Base-by-base conservation (phyloP, 345 rosid genomes). In the Dovyalis caffra region DNA sequence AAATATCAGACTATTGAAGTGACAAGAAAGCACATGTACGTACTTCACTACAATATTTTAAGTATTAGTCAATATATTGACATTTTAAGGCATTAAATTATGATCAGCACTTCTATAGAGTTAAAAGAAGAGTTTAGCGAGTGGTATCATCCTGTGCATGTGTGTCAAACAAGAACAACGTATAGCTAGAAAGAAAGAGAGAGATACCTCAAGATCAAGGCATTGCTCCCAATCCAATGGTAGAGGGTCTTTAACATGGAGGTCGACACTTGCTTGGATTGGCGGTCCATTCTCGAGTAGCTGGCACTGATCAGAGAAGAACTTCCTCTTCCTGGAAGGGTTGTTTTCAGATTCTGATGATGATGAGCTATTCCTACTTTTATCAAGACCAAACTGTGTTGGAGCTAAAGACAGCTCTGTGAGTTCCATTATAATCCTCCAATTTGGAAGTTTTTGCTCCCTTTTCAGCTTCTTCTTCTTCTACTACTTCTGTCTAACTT, bases 141-240 rank as follows among this genome's bases (percentile, higher is more conserved):
- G 5, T 14, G 5, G 23, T 58, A n/a, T n/a, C n/a, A n/a, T n/a
- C n/a, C 29, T 58, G 63, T 25, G 63, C n/a, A n/a, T 28, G 66
- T 14, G 56, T 37, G 70, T 12, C 61, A 56, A 56, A 23, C 38
- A 31, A n/a, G n/a, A 21, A 8, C 9, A 64, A 64, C 0, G 8
- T 15, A 64, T 20, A 35, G 0, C 31, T 10, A 37, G 64, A 58
- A 23, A 61, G 67, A 72, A 49, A 61, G 43, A 78, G 40, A 72
- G 51, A 68, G 65, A 37, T 77, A 86, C 89, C 71, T 83, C 69
- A 74, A 84, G 87, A 75, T 86, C 86, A 62, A 86, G 87, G 78
- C 87, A 86, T 73, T 82, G 89, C 75, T 86, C 89, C 87, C 89
- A 86, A 33, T 82, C 87, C n/a, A 73, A 38, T 12, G 89, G 89